A percentile compares a stretch with the other conserved stretches of the same genome.
Evolutionary conservation across 495 filamentous ascomycete species (phyloP).

Genomic region (Penicillium canariense): DNA sequence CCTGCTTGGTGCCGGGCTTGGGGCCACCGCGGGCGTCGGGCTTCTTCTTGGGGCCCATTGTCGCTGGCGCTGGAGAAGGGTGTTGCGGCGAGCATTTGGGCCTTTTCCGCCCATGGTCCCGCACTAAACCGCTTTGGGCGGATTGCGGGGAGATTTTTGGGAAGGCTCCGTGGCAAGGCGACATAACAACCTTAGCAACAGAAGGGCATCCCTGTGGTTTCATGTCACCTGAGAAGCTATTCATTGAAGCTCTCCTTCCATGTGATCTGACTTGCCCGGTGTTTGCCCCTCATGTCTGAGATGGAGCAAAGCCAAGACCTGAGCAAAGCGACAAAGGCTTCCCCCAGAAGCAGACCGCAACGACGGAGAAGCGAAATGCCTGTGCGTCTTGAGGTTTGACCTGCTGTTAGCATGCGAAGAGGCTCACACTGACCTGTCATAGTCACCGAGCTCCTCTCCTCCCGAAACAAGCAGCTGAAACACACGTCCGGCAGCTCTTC

Average conservation of each 20-base stretch:
- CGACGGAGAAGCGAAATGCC: conserved; percentile 42
- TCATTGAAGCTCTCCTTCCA: too few species aligned
- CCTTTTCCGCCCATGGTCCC: conserved; percentile 24
- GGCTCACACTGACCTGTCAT: neutral
- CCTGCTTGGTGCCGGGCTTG: conserved; percentile 46
- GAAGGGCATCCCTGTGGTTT: too few species aligned
- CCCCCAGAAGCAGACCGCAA: conserved; percentile 10
- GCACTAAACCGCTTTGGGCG: conserved; percentile 36
- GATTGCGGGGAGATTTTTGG: conserved; percentile 26
- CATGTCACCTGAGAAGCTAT: too few species aligned
- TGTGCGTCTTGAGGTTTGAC: conserved; percentile 31
- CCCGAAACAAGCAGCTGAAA: conserved; percentile 51
- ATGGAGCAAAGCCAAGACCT: conserved; percentile 1
- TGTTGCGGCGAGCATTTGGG: conserved; percentile 13
- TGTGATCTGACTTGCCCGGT: neutral
- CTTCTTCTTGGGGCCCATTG: conserved; percentile 48
- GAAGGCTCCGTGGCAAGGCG: too few species aligned
- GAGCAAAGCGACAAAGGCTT: neutral
- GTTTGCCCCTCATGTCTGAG: conserved; percentile 7
- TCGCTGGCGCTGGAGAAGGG: conserved; percentile 8
- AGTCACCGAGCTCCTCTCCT: conserved; percentile 71
- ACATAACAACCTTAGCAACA: too few species aligned
- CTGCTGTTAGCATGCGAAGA: neutral
- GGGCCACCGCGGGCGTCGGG: conserved; percentile 40
- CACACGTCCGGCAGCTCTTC: conserved; percentile 24